Evolutionary conservation across 108 stramenopile species (phyloP), one percentile per base, ranked within the genome.

Genomic region (Cyclotella kingstonii): DNA sequence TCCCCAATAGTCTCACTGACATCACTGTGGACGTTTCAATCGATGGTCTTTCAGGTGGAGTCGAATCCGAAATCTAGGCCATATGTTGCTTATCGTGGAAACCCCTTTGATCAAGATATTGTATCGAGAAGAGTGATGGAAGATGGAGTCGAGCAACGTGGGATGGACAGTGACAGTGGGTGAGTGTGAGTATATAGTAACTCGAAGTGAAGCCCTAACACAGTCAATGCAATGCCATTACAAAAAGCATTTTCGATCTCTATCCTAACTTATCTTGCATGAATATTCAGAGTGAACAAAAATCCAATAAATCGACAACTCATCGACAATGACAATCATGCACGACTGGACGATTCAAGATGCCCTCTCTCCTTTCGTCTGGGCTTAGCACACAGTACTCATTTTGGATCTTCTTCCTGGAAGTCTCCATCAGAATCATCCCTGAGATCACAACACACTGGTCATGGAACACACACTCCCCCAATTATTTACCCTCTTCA

Each of bases 51-150:
- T 10, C 23, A 26, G 4, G 62, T 46, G 2, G 28, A 52, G 19
- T 81, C 57, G 17, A 83, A 91, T 36, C 90, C 90, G 33, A 55
- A 66, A 39, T 88, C 86, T 4, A 65, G 70, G 31, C 83, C 86
- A n/a, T 91, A 85, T 67, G 85, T 91, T 27, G 77, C 85, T 47
- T 91, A 81, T 59, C 84, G 86, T n/a, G 87, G 84, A 3, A 57
- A 72, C 33, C 85, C 86, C 15, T 81, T 72, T 36, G 84, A 91
- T 56, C 86, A 90, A 74, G 60, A 65, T 22, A 71, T 57, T 22
- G 44, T 73, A 0, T 22, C 52, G 6, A 28, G 48, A 11, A 1
- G 61, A 29, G 44, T 72, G 41, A 67, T 77, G 58, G 33, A 52
- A 21, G 70, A 77, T 54, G 70, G 70, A 14, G 27, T 60, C 4